Base-by-base conservation (phyloP, 495 filamentous ascomycete genomes). In the Rhizodiscina lignyota region DNA sequence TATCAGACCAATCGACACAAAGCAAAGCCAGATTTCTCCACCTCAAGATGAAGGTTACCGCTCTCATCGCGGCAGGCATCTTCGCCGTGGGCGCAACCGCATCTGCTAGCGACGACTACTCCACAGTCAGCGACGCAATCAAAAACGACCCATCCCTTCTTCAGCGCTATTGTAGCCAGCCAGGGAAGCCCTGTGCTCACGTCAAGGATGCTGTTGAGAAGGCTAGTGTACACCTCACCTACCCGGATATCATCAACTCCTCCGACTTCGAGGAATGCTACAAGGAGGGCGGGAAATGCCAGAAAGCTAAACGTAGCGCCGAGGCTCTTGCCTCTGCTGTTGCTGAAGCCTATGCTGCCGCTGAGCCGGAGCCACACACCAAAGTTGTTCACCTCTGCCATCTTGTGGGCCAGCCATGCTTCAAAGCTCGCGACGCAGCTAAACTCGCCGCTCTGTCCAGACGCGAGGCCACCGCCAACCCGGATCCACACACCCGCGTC, bases 291-390 rank as follows among this genome's bases (percentile, higher is more conserved):
- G 32, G 42, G 17, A 11, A 18, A 12, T 47, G 44, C 42, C 20
- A 20, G 40, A 52, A 65, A 29, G 47, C 64, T 40, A 66, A 64
- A 51, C 66, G 67, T 35, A 61, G 60, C 21, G 66, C 65, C 17
- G 59, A 65, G 13, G 65, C 57, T 28, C 44, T 64, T 19, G 63
- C 62, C 19, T 59, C 62, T 32, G 60, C 63, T 37, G 51, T 62
- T 46, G 35, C 36, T 22, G 22, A 12, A 5, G 18, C 43, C 11
- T 35, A 44, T 15, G 18, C 59, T 54, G 32, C 30, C 33, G 12
- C 34, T 31, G 38, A 23, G 26, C 2, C 39, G 42, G 34, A 1
- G 3, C 35, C n/a, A n/a, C n/a, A n/a, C n/a, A n/a, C n/a, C n/a
- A n/a, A n/a, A 42, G n/a, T n/a, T 55, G 12, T 48, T 44, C 42